Evolutionary conservation across 129 eudicot genomes (phyloP).

Genomic region (Mikania micrantha): DNA sequence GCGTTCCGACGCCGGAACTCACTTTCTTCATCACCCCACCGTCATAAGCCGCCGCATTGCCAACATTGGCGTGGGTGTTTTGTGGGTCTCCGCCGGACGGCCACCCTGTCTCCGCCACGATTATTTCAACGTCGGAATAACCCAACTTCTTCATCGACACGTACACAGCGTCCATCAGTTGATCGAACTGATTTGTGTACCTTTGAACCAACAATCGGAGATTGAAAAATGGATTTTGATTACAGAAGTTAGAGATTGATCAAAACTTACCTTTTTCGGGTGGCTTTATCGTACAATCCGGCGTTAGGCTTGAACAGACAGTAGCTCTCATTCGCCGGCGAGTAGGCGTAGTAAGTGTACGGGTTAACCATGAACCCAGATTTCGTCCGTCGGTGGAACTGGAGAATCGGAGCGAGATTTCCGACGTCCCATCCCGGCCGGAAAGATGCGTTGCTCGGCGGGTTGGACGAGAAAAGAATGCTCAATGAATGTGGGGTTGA

Average conservation of each 20-base stretch:
- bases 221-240: background rate
- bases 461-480: slow-evolving; percentile 53
- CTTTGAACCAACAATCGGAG: background rate
- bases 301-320: slow-evolving; percentile 39
- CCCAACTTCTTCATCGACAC: slow-evolving; percentile 70
- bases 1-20: slow-evolving; percentile 60
- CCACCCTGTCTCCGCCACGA: slow-evolving; percentile 93
- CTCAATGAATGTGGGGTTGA: slow-evolving; percentile 67
- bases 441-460: slow-evolving; percentile 72
- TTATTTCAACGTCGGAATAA: slow-evolving; percentile 64
- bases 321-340: slow-evolving; percentile 34
- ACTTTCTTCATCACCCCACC: slow-evolving; percentile 52
- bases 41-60: slow-evolving; percentile 66
- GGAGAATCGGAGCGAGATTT: slow-evolving; percentile 59
- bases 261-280: slow-evolving; percentile 24
- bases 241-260: background rate
- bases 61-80: slow-evolving; percentile 39
- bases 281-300: slow-evolving; percentile 45
- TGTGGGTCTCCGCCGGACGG: slow-evolving; percentile 60
- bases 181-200: slow-evolving; percentile 71
- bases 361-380: slow-evolving; percentile 89
- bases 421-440: slow-evolving; percentile 84
- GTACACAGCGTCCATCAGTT: slow-evolving; percentile 56
- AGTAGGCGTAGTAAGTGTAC: slow-evolving; percentile 66
- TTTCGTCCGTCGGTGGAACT: slow-evolving; percentile 48